phyloP scores from a whole-genome alignment of 2,329 filamentous ascomycete genomes.

The Macrophomina pseudophaseolina region DNA sequence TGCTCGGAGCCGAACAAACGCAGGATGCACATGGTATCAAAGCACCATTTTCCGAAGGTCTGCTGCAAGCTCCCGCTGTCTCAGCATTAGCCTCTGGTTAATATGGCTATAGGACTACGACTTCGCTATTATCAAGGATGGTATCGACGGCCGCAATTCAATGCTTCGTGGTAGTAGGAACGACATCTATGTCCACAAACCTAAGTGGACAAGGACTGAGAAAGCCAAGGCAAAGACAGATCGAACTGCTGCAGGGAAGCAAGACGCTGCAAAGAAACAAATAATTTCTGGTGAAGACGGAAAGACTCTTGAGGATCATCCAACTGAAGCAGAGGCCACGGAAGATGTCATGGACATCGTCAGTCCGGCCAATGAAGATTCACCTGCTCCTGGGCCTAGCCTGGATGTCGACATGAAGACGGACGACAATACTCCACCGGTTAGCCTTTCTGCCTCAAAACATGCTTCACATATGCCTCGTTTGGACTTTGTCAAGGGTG shows the following conservation, averaged over 20 bases:
- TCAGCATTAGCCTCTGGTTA: background rate
- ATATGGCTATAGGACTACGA: slow-evolving; percentile 34
- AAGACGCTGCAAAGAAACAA: background rate
- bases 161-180: slow-evolving; percentile 60
- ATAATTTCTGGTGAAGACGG: slow-evolving; percentile 15
- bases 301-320: background rate
- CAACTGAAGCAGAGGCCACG: background rate
- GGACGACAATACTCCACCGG: background rate
- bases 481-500: background rate
- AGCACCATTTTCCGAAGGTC: slow-evolving; percentile 83
- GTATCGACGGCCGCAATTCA: slow-evolving; percentile 83
- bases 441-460: background rate
- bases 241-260: background rate
- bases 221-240: slow-evolving; percentile 1
- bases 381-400: background rate
- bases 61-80: background rate
- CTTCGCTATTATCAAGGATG: slow-evolving; percentile 75
- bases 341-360: background rate
- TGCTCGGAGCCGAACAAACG: slow-evolving; percentile 85
- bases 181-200: background rate
- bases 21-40: slow-evolving; percentile 87
- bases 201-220: background rate
- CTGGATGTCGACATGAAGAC: slow-evolving; percentile 3
- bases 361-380: background rate
- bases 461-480: background rate